Percentiles rank a stretch among this genome's conserved stretches.
Conservation (phyloP, 2,329 filamentous ascomycete genomes). For the Gaeumannomyces tritici region DNA sequence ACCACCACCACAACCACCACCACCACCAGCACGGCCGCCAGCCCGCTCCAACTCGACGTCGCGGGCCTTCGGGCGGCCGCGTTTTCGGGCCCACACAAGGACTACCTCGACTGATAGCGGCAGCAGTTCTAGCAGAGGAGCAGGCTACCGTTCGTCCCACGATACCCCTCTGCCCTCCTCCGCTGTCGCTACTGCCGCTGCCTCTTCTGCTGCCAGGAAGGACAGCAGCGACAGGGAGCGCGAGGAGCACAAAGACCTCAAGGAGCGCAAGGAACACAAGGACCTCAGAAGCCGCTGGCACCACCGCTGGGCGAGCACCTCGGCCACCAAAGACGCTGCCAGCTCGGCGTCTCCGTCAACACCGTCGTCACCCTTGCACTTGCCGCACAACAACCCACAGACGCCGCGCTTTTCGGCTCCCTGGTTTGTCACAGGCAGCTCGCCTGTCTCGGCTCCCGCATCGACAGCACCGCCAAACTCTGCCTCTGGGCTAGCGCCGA, state of each 20-base stretch:
- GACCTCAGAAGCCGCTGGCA: slow-evolving; percentile 14
- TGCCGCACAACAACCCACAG: background rate
- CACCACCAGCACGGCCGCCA: slow-evolving; percentile 1
- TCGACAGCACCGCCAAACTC: background rate
- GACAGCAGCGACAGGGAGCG: background rate
- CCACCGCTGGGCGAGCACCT: slow-evolving; percentile 1
- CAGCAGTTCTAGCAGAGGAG: background rate
- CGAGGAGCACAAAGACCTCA: too few species aligned
- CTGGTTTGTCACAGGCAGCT: slow-evolving; percentile 6
- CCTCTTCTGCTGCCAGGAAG: background rate
- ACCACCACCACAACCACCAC: slow-evolving; percentile 1
- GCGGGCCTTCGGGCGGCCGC: slow-evolving; percentile 2
- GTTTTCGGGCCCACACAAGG: slow-evolving; percentile 6
- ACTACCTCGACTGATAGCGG: slow-evolving; percentile 8
- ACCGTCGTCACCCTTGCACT: background rate
- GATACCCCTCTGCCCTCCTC: background rate
- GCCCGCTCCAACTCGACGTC: slow-evolving; percentile 8
- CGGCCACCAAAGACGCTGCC: background rate
- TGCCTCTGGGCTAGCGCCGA: background rate
- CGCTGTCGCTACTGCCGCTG: background rate
- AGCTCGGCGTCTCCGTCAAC: background rate
- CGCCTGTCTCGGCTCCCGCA: background rate
- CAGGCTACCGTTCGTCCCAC: slow-evolving; percentile 5
- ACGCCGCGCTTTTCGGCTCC: slow-evolving; percentile 8
- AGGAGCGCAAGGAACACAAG: slow-evolving; percentile 2